Conservation (phyloP, 345 rosid species). For the Ceriops zippeliana region DNA sequence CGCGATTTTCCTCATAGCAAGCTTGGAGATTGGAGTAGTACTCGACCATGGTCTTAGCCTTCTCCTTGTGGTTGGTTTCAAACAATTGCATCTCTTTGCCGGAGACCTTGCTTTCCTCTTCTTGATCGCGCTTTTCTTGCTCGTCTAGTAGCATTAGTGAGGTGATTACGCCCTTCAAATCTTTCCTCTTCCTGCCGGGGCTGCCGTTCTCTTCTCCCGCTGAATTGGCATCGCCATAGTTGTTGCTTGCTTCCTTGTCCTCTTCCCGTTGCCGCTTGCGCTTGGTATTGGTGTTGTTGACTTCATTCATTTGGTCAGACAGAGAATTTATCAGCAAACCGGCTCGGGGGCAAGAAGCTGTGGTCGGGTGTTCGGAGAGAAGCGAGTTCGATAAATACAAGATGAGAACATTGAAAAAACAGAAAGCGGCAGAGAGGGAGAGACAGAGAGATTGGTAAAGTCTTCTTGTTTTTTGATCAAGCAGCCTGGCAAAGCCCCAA, state of each 20-base stretch:
- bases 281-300: slow-evolving; percentile 5
- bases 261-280: slow-evolving; percentile 11
- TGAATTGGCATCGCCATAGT: background rate
- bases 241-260: background rate
- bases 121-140: slow-evolving; percentile 46
- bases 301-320: slow-evolving; percentile 19
- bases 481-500: too few species aligned
- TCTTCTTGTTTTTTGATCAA: background rate
- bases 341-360: background rate
- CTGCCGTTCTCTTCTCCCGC: slow-evolving; percentile 7
- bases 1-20: slow-evolving; percentile 41
- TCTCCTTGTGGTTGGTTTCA: slow-evolving; percentile 41
- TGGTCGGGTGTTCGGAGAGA: slow-evolving; percentile 17
- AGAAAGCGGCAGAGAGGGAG: too few species aligned
- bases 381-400: slow-evolving; percentile 19
- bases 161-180: slow-evolving; percentile 27
- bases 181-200: slow-evolving; percentile 14
- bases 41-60: slow-evolving; percentile 28
- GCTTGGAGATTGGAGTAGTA: slow-evolving; percentile 34
- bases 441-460: background rate
- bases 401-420: background rate
- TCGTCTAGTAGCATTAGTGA: slow-evolving; percentile 44
- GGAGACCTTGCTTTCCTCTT: slow-evolving; percentile 36
- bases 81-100: slow-evolving; percentile 39
- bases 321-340: slow-evolving; percentile 5